A percentile compares a stretch with the other conserved stretches of the same genome.
These are phyloP conservation scores for Spinacia oleracea DNA, from an alignment of 179 eudicot genomes.

Conservation along the genomic window DNA sequence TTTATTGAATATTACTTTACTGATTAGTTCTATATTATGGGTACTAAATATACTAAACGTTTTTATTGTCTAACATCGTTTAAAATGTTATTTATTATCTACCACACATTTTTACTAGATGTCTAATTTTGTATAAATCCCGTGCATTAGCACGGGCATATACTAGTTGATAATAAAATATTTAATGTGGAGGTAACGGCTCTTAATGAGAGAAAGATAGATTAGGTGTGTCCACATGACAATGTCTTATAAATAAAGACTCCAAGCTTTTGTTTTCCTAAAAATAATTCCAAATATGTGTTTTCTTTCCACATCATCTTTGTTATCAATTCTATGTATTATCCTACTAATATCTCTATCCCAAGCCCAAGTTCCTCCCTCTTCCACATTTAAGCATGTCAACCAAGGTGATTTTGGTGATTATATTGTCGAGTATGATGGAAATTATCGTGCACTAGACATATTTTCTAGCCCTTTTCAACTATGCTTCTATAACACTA, in stretches of 20 bases:
- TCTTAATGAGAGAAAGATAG: neutral
- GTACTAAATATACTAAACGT: too few species aligned
- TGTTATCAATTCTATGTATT: constrained; percentile 14
- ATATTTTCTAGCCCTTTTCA: constrained; percentile 42
- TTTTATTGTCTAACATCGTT: too few species aligned
- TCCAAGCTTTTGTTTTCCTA: neutral
- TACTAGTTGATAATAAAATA: too few species aligned
- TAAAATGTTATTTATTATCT: too few species aligned
- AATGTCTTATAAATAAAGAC: constrained; percentile 10
- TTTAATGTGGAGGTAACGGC: too few species aligned
- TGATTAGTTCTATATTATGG: too few species aligned
- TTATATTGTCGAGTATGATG: constrained; percentile 52
- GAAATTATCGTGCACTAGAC: constrained; percentile 38
- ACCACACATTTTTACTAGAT: too few species aligned
- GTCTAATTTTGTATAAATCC: too few species aligned
- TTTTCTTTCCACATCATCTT: neutral
- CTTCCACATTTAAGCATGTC: constrained; percentile 48
- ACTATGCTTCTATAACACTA: constrained; percentile 39
- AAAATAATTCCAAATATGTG: neutral
- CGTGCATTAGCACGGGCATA: too few species aligned
- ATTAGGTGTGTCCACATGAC: neutral
- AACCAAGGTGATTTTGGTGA: constrained; percentile 54
- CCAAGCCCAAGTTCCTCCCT: constrained; percentile 43
- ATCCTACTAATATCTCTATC: constrained; percentile 14
- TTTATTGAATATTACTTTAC: too few species aligned